Conservation (phyloP, 306 rosid genomes). For the Lotus japonicus region DNA sequence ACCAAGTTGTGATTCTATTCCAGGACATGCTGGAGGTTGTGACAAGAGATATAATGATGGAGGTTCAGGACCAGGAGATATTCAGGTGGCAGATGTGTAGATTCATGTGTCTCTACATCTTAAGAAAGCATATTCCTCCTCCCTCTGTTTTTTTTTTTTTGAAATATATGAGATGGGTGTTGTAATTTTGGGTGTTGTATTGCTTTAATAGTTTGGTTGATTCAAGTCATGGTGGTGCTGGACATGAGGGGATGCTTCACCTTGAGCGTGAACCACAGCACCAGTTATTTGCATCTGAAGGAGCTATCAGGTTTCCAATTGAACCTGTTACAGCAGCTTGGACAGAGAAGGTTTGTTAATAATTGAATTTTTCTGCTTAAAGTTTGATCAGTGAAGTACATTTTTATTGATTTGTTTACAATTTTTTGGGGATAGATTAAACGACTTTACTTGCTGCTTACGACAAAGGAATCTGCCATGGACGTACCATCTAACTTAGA, state of each 20-base stretch:
- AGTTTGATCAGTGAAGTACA: not conserved
- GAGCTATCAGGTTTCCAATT: constrained; percentile 89
- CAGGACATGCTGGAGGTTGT: constrained; percentile 98
- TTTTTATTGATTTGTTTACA: not conserved
- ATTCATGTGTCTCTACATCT: not conserved
- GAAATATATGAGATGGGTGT: too few relatives aligned
- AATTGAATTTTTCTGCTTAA: not conserved
- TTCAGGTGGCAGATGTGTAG: constrained; percentile 42
- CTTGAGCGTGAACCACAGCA: constrained; percentile 58
- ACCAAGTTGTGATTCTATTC: constrained; percentile 81
- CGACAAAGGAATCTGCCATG: constrained; percentile 98
- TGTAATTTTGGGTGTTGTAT: too few relatives aligned
- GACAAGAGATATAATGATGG: constrained; percentile 90
- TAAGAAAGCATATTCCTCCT: not conserved
- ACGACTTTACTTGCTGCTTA: constrained; percentile 75
- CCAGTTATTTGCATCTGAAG: constrained; percentile 91
- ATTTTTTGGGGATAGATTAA: constrained; percentile 49
- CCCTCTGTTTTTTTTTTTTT: constrained; percentile 6
- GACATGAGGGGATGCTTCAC: constrained; percentile 66
- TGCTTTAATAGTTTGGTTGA: constrained; percentile 54
- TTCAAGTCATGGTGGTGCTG: constrained; percentile 60
- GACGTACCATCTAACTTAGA: constrained; percentile 96
- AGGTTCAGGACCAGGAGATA: constrained; percentile 46
- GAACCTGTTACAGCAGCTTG: constrained; percentile 67
- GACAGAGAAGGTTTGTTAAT: constrained; percentile 77